Conservation (phyloP, 345 rosid species). For the Lenwebbia sp. region DNA sequence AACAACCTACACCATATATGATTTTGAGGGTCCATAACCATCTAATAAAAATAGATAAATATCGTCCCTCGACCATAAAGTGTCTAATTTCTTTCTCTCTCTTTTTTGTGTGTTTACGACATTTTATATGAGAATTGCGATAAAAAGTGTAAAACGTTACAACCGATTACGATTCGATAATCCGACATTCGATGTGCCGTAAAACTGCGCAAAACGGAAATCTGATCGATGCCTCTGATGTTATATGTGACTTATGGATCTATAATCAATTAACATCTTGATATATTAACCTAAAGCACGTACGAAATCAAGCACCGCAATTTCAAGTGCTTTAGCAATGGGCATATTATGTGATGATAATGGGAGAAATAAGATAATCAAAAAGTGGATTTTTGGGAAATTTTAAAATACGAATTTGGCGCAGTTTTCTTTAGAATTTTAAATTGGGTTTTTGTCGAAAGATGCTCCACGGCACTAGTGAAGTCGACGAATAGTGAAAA, state of each 20-base stretch:
- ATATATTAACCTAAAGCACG: too few relatives aligned
- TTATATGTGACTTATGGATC: too few relatives aligned
- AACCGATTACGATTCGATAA: neutral
- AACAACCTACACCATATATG: neutral
- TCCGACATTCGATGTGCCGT: too few relatives aligned
- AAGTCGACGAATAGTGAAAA: neutral
- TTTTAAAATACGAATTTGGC: neutral
- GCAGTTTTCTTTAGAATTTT: neutral
- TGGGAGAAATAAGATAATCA: neutral
- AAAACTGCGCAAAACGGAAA: too few relatives aligned
- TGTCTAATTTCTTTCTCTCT: neutral
- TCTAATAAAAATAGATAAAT: neutral
- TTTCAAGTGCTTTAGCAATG: too few relatives aligned
- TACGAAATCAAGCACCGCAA: too few relatives aligned
- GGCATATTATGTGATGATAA: neutral
- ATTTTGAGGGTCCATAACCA: neutral
- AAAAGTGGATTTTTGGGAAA: neutral
- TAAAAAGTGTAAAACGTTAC: neutral
- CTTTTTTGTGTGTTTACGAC: neutral
- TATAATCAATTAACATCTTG: too few relatives aligned
- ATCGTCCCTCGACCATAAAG: rapidly evolving
- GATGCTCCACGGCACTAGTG: neutral
- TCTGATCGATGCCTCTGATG: too few relatives aligned
- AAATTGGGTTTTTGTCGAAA: neutral
- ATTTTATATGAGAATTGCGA: neutral